Percentiles rank a stretch among this genome's conserved stretches.
These are phyloP conservation scores for Perkinsus olseni DNA, from an alignment of 169 alveolate genomes.

Conservation along the genomic window DNA sequence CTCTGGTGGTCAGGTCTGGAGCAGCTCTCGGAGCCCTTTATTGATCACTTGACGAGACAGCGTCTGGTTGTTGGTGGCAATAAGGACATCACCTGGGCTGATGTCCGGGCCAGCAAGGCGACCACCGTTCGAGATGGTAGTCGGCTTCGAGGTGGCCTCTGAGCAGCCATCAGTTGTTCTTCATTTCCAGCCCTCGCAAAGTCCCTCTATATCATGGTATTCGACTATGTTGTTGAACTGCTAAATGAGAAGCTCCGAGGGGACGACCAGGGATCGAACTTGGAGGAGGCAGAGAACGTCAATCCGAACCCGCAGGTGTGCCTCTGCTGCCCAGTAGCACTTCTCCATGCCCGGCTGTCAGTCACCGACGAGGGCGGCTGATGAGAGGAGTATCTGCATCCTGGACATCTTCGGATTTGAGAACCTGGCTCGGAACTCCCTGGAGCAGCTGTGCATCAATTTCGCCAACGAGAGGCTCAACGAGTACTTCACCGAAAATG, in stretches of 20 bases:
- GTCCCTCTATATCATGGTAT: constrained; percentile 44
- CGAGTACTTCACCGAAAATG: constrained; percentile 67
- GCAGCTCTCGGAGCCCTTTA: not conserved
- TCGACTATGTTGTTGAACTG: constrained; percentile 45
- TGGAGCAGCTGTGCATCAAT: constrained; percentile 77
- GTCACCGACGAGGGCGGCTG: not conserved
- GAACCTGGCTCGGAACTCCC: constrained; percentile 56
- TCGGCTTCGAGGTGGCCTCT: not conserved
- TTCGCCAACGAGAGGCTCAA: constrained; percentile 75
- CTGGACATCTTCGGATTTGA: constrained; percentile 74
- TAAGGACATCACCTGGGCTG: not conserved
- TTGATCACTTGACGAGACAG: not conserved
- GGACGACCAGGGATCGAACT: too few relatives aligned
- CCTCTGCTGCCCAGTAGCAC: not conserved
- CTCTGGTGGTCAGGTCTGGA: not conserved
- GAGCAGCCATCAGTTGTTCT: not conserved
- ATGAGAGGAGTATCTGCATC: constrained; percentile 47
- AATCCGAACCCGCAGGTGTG: not conserved
- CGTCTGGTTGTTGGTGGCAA: not conserved
- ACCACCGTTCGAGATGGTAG: not conserved
- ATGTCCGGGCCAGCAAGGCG: not conserved
- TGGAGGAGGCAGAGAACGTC: not conserved
- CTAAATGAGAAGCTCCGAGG: constrained; percentile 42
- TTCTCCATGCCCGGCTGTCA: not conserved
- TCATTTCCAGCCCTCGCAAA: constrained; percentile 42